These are phyloP conservation scores for Kokia cookei DNA, from an alignment of 441 rosid genomes.

Conservation along the genomic window DNA sequence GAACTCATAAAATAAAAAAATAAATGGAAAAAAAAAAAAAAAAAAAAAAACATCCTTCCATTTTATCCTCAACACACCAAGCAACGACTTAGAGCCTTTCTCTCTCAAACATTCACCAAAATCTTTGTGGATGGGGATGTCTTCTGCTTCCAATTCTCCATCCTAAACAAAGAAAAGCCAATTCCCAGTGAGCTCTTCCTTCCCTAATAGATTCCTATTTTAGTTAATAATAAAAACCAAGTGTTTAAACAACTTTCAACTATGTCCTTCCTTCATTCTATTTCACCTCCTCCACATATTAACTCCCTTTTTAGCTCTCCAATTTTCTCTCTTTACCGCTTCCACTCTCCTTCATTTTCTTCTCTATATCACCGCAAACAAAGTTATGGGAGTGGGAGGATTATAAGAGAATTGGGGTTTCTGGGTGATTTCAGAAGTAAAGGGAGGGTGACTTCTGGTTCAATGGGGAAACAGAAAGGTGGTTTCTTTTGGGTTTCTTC, in stretches of 20 bases:
- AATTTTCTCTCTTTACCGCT: conserved; percentile 31
- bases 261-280: conserved; percentile 16
- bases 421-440: conserved; percentile 13
- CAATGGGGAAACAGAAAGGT: conserved; percentile 29
- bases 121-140: conserved; percentile 23
- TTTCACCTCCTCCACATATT: conserved; percentile 22
- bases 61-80: not conserved
- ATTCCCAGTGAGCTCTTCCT: not conserved
- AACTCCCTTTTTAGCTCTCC: conserved; percentile 30
- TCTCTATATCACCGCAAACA: conserved; percentile 26
- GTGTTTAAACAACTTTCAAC: not conserved
- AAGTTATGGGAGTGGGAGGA: not conserved
- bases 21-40: not conserved
- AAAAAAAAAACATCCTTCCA: not conserved
- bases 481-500: conserved; percentile 25
- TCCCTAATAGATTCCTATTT: not conserved
- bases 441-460: conserved; percentile 14
- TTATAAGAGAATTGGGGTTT: conserved; percentile 7
- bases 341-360: not conserved
- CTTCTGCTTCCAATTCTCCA: conserved; percentile 3
- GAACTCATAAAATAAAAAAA: not conserved
- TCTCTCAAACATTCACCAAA: not conserved
- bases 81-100: not conserved
- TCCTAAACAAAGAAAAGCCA: not conserved
- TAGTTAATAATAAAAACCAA: not conserved